These are phyloP conservation scores for Clavaria fumosa DNA, from an alignment of 768 basidiomycete genomes.

Conservation along the genomic window DNA sequence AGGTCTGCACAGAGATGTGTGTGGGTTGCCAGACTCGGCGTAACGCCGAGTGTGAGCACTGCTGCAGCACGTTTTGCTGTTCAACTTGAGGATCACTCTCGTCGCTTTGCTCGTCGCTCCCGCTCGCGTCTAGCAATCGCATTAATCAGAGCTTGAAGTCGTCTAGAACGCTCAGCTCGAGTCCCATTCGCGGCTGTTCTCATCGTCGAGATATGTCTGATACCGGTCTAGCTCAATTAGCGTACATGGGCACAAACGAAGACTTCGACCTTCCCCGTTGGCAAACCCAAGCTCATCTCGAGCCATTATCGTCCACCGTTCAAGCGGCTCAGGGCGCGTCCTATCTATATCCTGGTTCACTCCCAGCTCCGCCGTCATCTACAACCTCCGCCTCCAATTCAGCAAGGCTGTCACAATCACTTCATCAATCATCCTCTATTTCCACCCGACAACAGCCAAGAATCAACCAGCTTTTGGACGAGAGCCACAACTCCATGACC, in stretches of 20 bases:
- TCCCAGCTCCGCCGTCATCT: conserved; percentile 40
- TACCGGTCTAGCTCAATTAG: conserved; percentile 57
- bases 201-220: too few species aligned
- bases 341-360: conserved; percentile 36
- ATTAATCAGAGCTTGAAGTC: too few species aligned
- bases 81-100: too few species aligned
- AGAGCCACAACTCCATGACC: conserved; percentile 32
- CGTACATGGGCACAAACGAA: conserved; percentile 69
- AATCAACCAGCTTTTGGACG: conserved; percentile 54
- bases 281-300: conserved; percentile 47
- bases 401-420: conserved; percentile 32
- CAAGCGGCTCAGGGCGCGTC: conserved; percentile 39
- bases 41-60: too few species aligned
- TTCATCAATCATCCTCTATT: conserved; percentile 33
- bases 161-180: too few species aligned
- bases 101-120: too few species aligned
- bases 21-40: too few species aligned
- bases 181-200: too few species aligned
- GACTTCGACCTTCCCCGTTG: conserved; percentile 69
- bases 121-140: too few species aligned
- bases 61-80: too few species aligned
- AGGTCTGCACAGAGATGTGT: too few species aligned
- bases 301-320: conserved; percentile 35
- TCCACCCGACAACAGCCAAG: conserved; percentile 38
- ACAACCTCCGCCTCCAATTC: conserved; percentile 26